phyloP scores from a whole-genome alignment of 2,329 filamentous ascomycete genomes.

The Thermomyces lanuginosus region DNA sequence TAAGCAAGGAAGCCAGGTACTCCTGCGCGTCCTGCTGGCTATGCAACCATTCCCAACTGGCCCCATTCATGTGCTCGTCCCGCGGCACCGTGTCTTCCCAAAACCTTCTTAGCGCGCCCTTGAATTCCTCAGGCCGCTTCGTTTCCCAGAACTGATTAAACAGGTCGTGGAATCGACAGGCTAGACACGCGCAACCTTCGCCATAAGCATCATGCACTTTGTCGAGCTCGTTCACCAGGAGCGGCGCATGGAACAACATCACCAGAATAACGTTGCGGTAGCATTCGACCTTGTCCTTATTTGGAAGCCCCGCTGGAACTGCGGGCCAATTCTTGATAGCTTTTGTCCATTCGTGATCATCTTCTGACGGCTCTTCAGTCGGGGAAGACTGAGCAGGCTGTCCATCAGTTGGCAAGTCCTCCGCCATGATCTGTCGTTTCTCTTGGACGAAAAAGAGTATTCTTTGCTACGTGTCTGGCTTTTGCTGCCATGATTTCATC shows the following conservation, averaged over 20 bases:
- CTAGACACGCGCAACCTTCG: slow-evolving; percentile 1
- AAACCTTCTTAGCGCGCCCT: neutral
- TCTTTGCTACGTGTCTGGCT: too few relatives aligned
- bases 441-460: too few relatives aligned
- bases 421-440: too few relatives aligned
- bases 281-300: slow-evolving; percentile 9
- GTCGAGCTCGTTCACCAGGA: slow-evolving; percentile 11
- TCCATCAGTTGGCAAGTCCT: too few relatives aligned
- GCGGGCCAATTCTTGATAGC: too few relatives aligned
- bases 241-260: slow-evolving; percentile 13
- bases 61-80: slow-evolving; percentile 1
- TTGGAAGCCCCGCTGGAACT: too few relatives aligned
- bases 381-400: too few relatives aligned
- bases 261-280: slow-evolving; percentile 15
- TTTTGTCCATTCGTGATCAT: too few relatives aligned
- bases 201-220: neutral
- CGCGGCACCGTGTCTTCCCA: neutral
- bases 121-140: neutral
- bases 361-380: too few relatives aligned
- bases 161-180: slow-evolving; percentile 8
- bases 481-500: too few relatives aligned
- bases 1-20: slow-evolving; percentile 8
- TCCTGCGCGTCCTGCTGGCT: slow-evolving; percentile 9
- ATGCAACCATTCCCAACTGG: neutral
- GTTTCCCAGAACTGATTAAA: neutral